Evolutionary conservation across 2,329 filamentous ascomycete genomes (phyloP).

Genomic region (Raffaelea deltoideospora): DNA sequence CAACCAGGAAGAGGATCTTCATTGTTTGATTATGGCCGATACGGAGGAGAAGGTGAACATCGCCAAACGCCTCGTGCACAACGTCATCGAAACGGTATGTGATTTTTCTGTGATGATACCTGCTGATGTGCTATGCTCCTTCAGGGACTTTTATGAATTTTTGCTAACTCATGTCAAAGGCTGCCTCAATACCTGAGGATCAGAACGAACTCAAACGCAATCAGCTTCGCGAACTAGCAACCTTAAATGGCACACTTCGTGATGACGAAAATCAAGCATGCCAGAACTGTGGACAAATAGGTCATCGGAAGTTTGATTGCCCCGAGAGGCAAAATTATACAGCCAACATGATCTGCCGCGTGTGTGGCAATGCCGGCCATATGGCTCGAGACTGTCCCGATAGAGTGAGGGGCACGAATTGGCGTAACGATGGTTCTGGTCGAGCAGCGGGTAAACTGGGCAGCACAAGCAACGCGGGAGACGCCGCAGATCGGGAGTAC

Average conservation of each 20-base stretch:
- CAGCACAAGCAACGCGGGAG: conserved; percentile 42
- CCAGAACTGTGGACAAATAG: conserved; percentile 98
- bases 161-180: too few species aligned
- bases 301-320: conserved; percentile 97
- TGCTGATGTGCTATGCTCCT: too few species aligned
- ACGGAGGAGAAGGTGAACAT: conserved; percentile 99
- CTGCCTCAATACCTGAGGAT: conserved; percentile 93
- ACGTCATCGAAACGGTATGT: conserved; percentile 94
- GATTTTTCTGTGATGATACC: too few species aligned
- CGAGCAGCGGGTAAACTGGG: conserved; percentile 51
- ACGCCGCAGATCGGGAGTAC: conserved; percentile 85
- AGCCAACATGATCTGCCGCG: conserved; percentile 97
- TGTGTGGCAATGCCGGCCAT: conserved; percentile 94
- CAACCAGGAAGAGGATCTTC: conserved; percentile 98
- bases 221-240: conserved; percentile 91
- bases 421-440: conserved; percentile 61
- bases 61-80: conserved; percentile 95
- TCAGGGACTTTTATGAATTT: too few species aligned
- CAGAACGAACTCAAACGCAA: conserved; percentile 99
- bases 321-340: conserved; percentile 96
- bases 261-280: conserved; percentile 99
- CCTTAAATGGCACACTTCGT: conserved; percentile 95
- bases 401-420: conserved; percentile 75
- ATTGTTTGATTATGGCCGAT: conserved; percentile 99
- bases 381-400: conserved; percentile 98